Conservation (phyloP, 441 rosid species). For the Bruguiera hainesii region DNA sequence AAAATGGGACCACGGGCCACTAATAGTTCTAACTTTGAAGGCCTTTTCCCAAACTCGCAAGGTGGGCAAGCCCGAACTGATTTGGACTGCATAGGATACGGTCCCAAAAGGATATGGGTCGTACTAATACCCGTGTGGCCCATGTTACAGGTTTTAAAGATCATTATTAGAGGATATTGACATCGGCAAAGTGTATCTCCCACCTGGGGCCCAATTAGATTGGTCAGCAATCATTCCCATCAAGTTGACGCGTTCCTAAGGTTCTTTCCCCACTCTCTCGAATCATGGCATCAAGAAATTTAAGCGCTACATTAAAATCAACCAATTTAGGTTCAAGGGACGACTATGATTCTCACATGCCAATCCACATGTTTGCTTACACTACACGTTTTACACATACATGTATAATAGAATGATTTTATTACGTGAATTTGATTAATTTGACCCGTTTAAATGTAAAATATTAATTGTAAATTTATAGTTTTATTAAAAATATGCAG, state of each 20-base stretch:
- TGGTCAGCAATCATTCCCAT: slow-evolving; percentile 19
- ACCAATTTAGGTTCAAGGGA: slow-evolving; percentile 27
- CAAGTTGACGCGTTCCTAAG: slow-evolving; percentile 14
- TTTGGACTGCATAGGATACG: too few relatives aligned
- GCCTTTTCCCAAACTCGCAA: too few relatives aligned
- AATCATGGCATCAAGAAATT: slow-evolving; percentile 33
- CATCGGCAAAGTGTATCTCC: background rate
- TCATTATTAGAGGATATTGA: background rate
- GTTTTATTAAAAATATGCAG: too few relatives aligned
- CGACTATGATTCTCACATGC: slow-evolving; percentile 26
- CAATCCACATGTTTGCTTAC: slow-evolving; percentile 6
- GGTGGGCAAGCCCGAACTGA: too few relatives aligned
- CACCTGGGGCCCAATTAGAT: slow-evolving; percentile 11
- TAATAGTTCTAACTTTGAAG: too few relatives aligned
- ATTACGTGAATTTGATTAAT: too few relatives aligned
- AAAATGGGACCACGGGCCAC: too few relatives aligned
- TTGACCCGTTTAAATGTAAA: too few relatives aligned
- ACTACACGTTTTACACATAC: too few relatives aligned
- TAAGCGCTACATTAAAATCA: slow-evolving; percentile 18
- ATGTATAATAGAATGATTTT: too few relatives aligned
- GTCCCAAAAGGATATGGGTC: too few relatives aligned
- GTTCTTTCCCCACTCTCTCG: slow-evolving; percentile 20
- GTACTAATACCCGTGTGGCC: background rate
- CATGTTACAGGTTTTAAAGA: background rate
- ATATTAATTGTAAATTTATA: too few relatives aligned